phyloP scores from a whole-genome alignment of 768 basidiomycete genomes.

The Boletus fagicola region DNA sequence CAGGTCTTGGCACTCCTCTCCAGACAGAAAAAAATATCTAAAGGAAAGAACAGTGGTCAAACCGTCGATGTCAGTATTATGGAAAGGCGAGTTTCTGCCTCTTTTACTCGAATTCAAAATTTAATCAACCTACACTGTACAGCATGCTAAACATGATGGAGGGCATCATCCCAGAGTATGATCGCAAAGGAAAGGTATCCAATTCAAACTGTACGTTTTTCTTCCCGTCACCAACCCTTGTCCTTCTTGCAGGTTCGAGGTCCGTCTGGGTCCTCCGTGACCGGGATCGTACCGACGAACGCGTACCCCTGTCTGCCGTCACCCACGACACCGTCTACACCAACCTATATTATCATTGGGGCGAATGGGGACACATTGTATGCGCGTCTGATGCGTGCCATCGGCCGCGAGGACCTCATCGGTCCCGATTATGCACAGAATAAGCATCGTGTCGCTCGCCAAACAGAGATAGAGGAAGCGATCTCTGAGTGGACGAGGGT shows the following conservation, averaged over 20 bases:
- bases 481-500: conserved; percentile 58
- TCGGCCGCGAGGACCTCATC: conserved; percentile 57
- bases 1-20: conserved; percentile 63
- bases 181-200: conserved; percentile 64
- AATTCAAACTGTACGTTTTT: background rate
- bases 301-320: conserved; percentile 65
- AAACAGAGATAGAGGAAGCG: conserved; percentile 55
- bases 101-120: background rate
- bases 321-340: conserved; percentile 36
- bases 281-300: conserved; percentile 74
- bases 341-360: conserved; percentile 66
- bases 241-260: conserved; percentile 51
- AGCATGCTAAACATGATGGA: conserved; percentile 80
- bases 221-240: background rate
- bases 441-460: conserved; percentile 41
- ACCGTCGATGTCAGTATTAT: conserved; percentile 77
- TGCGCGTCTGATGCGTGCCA: conserved; percentile 59
- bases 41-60: conserved; percentile 38
- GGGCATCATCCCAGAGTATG: conserved; percentile 72
- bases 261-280: conserved; percentile 72
- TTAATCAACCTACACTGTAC: background rate
- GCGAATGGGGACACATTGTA: conserved; percentile 73
- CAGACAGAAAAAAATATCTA: conserved; percentile 35
- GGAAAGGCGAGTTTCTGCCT: conserved; percentile 47
- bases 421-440: conserved; percentile 50